Conservation (phyloP, 2,329 filamentous ascomycete genomes). For the Neobulgaria alba region DNA sequence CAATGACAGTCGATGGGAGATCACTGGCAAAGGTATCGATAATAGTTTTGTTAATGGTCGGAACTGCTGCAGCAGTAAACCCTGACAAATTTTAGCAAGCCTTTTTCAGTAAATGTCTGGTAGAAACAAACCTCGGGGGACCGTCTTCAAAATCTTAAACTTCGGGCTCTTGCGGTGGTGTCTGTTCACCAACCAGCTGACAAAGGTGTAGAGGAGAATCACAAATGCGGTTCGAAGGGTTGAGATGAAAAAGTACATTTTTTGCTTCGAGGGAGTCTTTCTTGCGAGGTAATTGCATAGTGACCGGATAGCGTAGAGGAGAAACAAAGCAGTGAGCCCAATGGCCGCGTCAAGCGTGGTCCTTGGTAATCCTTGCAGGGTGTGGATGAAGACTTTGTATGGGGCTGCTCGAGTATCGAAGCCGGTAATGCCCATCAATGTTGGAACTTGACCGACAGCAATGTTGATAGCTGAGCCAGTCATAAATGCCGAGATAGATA, state of each 20-base stretch:
- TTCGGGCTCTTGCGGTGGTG: constrained; percentile 51
- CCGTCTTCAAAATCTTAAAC: constrained; percentile 66
- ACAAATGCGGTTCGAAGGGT: constrained; percentile 87
- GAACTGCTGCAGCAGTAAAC: constrained; percentile 71
- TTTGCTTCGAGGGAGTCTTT: constrained; percentile 59
- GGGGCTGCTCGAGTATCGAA: constrained; percentile 64
- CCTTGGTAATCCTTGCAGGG: constrained; percentile 59
- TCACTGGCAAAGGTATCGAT: constrained; percentile 61
- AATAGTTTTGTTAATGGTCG: constrained; percentile 56
- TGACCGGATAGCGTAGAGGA: constrained; percentile 69
- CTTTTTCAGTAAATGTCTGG: background rate
- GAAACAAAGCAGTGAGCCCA: constrained; percentile 69
- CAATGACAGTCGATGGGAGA: constrained; percentile 79
- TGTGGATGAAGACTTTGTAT: constrained; percentile 77
- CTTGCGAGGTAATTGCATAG: constrained; percentile 57
- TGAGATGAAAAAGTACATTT: constrained; percentile 79
- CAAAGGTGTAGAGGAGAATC: constrained; percentile 83
- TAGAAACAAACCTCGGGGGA: constrained; percentile 64
- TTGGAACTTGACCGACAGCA: constrained; percentile 71
- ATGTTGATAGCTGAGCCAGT: constrained; percentile 92
- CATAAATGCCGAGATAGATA: constrained; percentile 91
- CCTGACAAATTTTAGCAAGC: constrained; percentile 36
- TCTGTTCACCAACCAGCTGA: constrained; percentile 79
- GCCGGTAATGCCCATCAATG: constrained; percentile 69
- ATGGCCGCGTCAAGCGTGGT: constrained; percentile 75